phyloP scores from a whole-genome alignment of 345 rosid species.

The Jatropha curcas region DNA sequence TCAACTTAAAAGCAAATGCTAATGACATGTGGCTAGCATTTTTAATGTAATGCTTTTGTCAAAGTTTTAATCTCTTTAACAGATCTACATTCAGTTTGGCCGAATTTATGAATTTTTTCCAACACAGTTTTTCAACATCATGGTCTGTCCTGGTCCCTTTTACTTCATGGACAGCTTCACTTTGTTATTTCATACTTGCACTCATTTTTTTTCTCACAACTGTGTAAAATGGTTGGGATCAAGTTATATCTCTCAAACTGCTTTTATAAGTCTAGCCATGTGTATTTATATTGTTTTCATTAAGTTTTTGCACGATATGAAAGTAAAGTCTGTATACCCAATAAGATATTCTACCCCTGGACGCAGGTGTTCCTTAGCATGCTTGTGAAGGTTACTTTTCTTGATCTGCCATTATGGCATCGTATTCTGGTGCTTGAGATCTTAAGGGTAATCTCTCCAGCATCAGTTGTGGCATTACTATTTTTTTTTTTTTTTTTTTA shows the following conservation, averaged over 20 bases:
- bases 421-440: conserved; percentile 99
- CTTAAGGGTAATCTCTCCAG: conserved; percentile 67
- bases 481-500: too few species aligned
- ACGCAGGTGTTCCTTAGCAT: conserved; percentile 95
- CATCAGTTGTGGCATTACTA: neutral
- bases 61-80: neutral
- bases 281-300: neutral
- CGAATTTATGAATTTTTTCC: neutral
- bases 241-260: neutral
- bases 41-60: too few species aligned
- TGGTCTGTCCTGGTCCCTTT: neutral
- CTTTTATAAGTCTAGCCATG: neutral
- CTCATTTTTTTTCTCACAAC: neutral
- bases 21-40: too few species aligned
- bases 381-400: conserved; percentile 86
- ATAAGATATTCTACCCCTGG: neutral
- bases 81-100: neutral
- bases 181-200: neutral
- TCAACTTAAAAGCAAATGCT: too few species aligned
- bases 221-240: conserved; percentile 6
- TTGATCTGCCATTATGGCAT: conserved; percentile 97
- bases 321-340: neutral
- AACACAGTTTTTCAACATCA: neutral
- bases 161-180: neutral
- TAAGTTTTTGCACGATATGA: neutral